Percentiles rank a stretch among this genome's conserved stretches.
Conservation (phyloP, 108 stramenopile genomes). For the Pseudonitzschia multistriata region DNA sequence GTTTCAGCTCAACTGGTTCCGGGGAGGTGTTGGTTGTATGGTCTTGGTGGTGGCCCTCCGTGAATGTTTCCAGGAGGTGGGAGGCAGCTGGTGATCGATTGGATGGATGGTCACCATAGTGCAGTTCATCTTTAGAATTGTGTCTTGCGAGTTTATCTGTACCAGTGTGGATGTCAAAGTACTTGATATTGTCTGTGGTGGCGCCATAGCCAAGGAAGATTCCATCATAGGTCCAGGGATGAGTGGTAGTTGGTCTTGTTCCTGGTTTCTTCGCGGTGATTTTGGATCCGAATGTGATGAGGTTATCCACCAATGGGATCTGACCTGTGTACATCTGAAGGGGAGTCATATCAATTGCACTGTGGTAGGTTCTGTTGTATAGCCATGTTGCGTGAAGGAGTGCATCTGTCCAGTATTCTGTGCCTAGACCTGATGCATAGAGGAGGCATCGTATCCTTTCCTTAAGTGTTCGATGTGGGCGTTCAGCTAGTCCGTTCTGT, state of each 20-base stretch:
- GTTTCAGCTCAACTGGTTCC: neutral
- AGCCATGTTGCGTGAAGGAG: slow-evolving; percentile 17
- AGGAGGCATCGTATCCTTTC: slow-evolving; percentile 14
- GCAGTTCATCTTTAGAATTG: slow-evolving; percentile 13
- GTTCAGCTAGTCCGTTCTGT: slow-evolving; percentile 19
- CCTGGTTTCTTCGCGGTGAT: slow-evolving; percentile 19
- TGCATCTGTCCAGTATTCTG: slow-evolving; percentile 19
- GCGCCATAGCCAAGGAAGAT: slow-evolving; percentile 14
- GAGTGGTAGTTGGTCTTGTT: slow-evolving; percentile 2
- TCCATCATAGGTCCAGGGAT: neutral
- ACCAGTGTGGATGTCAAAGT: slow-evolving; percentile 4
- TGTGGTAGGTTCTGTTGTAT: slow-evolving; percentile 15
- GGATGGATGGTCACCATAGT: neutral
- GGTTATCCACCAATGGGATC: neutral
- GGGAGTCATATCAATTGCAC: neutral
- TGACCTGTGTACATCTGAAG: neutral
- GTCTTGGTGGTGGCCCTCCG: neutral
- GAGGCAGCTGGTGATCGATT: slow-evolving; percentile 4
- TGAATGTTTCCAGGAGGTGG: slow-evolving; percentile 5
- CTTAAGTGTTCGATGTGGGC: slow-evolving; percentile 9
- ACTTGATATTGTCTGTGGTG: slow-evolving; percentile 10
- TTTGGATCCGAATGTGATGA: slow-evolving; percentile 7
- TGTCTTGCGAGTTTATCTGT: neutral
- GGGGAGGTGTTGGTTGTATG: neutral
- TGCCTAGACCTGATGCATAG: slow-evolving; percentile 9